Evolutionary conservation across 257 asterid genomes (phyloP), one percentile per base, ranked within the genome.

Genomic region (Solanum etuberosum): DNA sequence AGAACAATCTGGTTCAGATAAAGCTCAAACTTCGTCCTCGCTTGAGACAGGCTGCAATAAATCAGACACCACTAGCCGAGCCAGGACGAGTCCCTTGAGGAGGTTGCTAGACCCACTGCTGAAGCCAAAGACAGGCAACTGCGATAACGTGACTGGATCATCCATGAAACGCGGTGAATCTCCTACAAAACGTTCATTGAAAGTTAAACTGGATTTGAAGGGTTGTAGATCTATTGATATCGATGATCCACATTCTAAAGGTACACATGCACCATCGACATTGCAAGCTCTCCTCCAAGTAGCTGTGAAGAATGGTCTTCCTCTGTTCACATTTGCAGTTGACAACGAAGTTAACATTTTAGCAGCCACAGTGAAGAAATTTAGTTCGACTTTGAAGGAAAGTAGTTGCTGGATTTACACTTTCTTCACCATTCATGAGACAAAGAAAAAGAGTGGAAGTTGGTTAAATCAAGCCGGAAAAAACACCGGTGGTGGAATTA

Each of bases 221-320:
- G 82, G 91, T 46, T 92, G 92, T 86, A 93, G 88, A 87, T 86
- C 88, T 3, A 67, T 86, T 65, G 77, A 89, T 59, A 85, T 89
- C 74, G 87, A 89, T 40, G 84, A 88, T 82, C 89, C 91, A 29
- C 88, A 48, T 87, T 65, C 83, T 87, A 86, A 83, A 81, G 88
- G 87, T 68, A 92, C 86, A 73, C 85, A 87, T 46, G 91, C 89
- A 83, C 84, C 92, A 81, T 63, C 91, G 32, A 88, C 86, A 25
- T 87, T 84, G 85, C 98, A 92, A 92, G 98, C 98, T 54, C 97
- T 94, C 83, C 90, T 95, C 51, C 98, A 93, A 71, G 95, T 94
- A 89, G 92, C 98, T 43, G 88, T 92, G 67, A 95, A 91, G 90
- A 95, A 94, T 42, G 98, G 94, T 18, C 93, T 92, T 90, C 98